Percentiles rank a stretch among this genome's conserved stretches.
Conservation (phyloP, 768 basidiomycete species). For the Xerocomellus intermedius region DNA sequence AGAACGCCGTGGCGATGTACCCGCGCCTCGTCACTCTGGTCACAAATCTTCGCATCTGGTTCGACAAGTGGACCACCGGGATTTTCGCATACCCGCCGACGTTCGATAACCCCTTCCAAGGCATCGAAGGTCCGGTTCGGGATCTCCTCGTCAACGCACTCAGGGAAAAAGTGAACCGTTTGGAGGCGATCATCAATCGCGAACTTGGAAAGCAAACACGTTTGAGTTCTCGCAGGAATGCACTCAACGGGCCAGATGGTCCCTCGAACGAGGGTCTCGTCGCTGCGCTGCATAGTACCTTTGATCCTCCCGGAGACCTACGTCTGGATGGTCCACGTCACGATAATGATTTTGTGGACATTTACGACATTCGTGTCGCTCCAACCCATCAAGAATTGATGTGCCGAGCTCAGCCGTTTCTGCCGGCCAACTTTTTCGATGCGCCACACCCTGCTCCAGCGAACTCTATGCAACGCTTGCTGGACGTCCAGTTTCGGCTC, state of each 20-base stretch:
- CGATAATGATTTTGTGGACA: conserved; percentile 62
- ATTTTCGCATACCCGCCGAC: conserved; percentile 36
- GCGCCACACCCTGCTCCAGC: conserved; percentile 62
- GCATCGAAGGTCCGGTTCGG: conserved; percentile 29
- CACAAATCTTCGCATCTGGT: conserved; percentile 43
- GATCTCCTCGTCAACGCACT: conserved; percentile 35
- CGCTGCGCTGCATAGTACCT: conserved; percentile 40
- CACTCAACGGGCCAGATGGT: not conserved
- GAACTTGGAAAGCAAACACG: conserved; percentile 41
- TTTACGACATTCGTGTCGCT: conserved; percentile 59
- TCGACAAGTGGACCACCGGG: conserved; percentile 45
- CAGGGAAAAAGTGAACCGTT: conserved; percentile 30
- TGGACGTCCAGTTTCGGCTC: conserved; percentile 76
- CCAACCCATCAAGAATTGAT: conserved; percentile 70
- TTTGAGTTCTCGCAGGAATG: conserved; percentile 9
- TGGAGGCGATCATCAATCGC: conserved; percentile 48
- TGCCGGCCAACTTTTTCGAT: conserved; percentile 57
- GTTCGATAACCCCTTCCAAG: conserved; percentile 47
- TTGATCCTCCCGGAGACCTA: conserved; percentile 55
- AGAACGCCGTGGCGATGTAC: conserved; percentile 47
- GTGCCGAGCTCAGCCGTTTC: conserved; percentile 46
- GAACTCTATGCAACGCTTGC: conserved; percentile 59
- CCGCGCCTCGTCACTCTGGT: conserved; percentile 44
- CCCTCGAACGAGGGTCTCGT: conserved; percentile 35
- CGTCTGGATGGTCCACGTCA: conserved; percentile 56